Evolutionary conservation across 2,329 filamentous ascomycete species (phyloP).

Genomic region (Aureobasidium lini): DNA sequence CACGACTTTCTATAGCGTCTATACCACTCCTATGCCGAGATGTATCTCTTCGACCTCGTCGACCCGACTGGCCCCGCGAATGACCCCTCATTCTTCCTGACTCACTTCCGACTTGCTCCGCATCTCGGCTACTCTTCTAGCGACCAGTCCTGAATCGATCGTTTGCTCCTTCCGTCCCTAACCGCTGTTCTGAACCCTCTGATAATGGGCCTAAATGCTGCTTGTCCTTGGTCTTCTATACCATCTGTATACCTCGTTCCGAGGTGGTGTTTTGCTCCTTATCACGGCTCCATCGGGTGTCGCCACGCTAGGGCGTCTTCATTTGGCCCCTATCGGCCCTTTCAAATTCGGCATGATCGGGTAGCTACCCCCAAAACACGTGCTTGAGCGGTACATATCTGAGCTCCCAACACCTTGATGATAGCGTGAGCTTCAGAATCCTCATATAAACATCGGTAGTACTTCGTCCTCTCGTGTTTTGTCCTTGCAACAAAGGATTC

Average conservation of each 20-base stretch:
- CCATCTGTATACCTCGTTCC: neutral
- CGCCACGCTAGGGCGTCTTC: neutral
- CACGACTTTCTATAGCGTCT: neutral
- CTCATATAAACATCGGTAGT: neutral
- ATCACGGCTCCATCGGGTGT: neutral
- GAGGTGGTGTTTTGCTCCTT: neutral
- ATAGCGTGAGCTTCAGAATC: conserved; percentile 1
- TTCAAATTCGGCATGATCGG: neutral
- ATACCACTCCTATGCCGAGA: neutral
- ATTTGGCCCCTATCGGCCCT: conserved; percentile 4
- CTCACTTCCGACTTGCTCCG: conserved; percentile 7
- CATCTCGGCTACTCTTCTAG: neutral
- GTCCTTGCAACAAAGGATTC: neutral
- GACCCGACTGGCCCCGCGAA: conserved; percentile 6
- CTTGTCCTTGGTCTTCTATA: neutral
- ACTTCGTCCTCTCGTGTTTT: neutral
- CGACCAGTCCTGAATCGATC: neutral
- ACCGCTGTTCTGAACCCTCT: neutral
- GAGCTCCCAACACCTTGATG: neutral
- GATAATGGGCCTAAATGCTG: too few relatives aligned
- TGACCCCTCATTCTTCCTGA: conserved; percentile 7
- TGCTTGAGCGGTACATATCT: neutral
- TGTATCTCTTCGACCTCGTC: neutral
- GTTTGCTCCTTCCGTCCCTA: neutral
- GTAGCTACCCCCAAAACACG: neutral